A percentile compares a stretch with the other conserved stretches of the same genome.
phyloP scores from a whole-genome alignment of 352 stramenopile genomes.

The Globisporangium rhizosaccharum region DNA sequence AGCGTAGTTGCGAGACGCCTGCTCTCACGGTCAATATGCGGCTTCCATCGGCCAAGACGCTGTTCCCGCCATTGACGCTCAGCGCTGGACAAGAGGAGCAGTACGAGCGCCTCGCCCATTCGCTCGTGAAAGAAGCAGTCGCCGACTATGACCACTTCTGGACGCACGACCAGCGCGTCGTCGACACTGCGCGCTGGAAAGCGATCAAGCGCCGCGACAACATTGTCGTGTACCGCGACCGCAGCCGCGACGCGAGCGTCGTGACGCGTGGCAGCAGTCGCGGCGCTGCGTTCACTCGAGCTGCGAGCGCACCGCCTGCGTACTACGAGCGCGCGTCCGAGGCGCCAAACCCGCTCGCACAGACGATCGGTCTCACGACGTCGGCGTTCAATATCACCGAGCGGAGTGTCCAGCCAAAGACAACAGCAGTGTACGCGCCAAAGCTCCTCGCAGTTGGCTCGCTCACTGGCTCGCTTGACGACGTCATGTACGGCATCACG shows the following conservation, averaged over 20 bases:
- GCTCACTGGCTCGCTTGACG: slow-evolving; percentile 36
- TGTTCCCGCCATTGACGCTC: slow-evolving; percentile 43
- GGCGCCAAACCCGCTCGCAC: slow-evolving; percentile 1
- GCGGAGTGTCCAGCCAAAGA: slow-evolving; percentile 1
- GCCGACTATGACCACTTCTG: slow-evolving; percentile 45
- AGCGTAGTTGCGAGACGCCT: background rate
- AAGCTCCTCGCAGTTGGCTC: slow-evolving; percentile 35
- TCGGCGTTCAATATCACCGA: slow-evolving; percentile 15
- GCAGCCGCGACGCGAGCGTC: slow-evolving; percentile 8
- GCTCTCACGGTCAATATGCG: slow-evolving; percentile 24
- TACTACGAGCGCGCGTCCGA: slow-evolving; percentile 1
- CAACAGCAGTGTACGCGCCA: slow-evolving; percentile 13
- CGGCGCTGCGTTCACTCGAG: background rate
- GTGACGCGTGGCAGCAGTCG: slow-evolving; percentile 9
- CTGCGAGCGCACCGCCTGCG: background rate
- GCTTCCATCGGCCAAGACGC: slow-evolving; percentile 42
- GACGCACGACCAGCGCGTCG: slow-evolving; percentile 25
- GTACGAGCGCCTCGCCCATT: slow-evolving; percentile 44
- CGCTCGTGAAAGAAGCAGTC: slow-evolving; percentile 39
- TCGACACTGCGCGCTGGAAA: slow-evolving; percentile 39
- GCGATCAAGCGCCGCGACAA: slow-evolving; percentile 27
- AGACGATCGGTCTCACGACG: slow-evolving; percentile 15
- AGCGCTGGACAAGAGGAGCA: slow-evolving; percentile 27
- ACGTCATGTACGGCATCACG: slow-evolving; percentile 58
- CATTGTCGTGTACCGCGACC: slow-evolving; percentile 41